phyloP scores from a whole-genome alignment of 306 rosid species.

The Begonia fuchsioides region DNA sequence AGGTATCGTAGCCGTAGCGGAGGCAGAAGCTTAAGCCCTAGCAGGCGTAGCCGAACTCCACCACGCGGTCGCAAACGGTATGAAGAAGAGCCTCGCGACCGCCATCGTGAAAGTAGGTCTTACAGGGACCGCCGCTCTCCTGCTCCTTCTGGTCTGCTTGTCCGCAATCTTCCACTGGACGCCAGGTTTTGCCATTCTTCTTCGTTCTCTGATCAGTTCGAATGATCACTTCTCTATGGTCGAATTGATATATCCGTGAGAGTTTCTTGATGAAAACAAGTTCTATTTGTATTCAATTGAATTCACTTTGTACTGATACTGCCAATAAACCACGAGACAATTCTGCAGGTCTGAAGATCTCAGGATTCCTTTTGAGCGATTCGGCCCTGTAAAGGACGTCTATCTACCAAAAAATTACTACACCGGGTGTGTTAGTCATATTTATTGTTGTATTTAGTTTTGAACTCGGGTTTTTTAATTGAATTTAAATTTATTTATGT shows the following conservation, averaged over 20 bases:
- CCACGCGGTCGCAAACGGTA: constrained; percentile 70
- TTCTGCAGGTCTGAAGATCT: constrained; percentile 67
- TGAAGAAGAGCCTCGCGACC: constrained; percentile 56
- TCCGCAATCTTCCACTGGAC: constrained; percentile 89
- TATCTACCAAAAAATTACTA: constrained; percentile 90
- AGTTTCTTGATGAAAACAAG: too few species aligned
- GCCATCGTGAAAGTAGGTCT: constrained; percentile 43
- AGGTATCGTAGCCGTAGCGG: constrained; percentile 87
- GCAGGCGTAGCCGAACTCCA: constrained; percentile 75
- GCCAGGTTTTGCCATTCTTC: constrained; percentile 36
- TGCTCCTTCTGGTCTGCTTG: constrained; percentile 81
- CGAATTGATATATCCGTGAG: too few species aligned
- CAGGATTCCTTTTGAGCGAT: constrained; percentile 79
- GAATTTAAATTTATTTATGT: too few species aligned
- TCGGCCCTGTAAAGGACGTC: constrained; percentile 93
- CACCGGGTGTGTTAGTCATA: constrained; percentile 41
- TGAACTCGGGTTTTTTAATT: too few species aligned
- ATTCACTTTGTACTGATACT: too few species aligned
- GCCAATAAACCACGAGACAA: too few species aligned
- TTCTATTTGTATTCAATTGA: too few species aligned
- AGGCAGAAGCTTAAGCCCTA: constrained; percentile 84
- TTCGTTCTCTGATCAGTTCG: neutral
- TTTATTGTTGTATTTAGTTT: too few species aligned
- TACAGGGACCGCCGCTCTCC: constrained; percentile 82
- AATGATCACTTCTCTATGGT: too few species aligned